These are phyloP conservation scores for Pisolithus tinctorius DNA, from an alignment of 768 basidiomycete species.

Conservation along the genomic window DNA sequence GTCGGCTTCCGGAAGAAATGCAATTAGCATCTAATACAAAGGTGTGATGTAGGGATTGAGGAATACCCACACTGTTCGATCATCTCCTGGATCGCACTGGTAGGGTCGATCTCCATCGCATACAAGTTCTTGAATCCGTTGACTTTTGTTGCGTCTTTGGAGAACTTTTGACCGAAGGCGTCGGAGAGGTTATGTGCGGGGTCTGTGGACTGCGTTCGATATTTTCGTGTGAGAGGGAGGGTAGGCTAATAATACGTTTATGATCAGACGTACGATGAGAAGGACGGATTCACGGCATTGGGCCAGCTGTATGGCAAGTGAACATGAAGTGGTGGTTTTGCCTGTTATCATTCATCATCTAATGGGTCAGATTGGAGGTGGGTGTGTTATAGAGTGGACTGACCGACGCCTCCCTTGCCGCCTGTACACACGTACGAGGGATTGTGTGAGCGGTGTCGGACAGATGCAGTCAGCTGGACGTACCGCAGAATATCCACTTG, in stretches of 20 bases:
- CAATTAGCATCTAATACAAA: no score
- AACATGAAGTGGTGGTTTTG: constrained; percentile 97
- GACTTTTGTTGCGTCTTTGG: constrained; percentile 96
- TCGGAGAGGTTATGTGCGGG: constrained; percentile 99
- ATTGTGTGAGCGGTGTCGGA: constrained; percentile 6
- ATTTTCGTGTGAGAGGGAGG: no score
- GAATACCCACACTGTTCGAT: constrained; percentile 78
- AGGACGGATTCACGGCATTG: constrained; percentile 89
- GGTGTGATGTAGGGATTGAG: no score
- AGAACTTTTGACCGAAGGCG: constrained; percentile 98
- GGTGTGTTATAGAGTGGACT: constrained; percentile 23
- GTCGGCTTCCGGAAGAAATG: constrained; percentile 45
- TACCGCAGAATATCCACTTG: constrained; percentile 99
- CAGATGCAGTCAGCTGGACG: constrained; percentile 25
- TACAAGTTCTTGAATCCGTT: constrained; percentile 95
- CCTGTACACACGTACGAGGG: constrained; percentile 46
- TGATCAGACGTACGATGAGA: constrained; percentile 65
- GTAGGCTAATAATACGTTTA: no score
- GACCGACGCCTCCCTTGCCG: constrained; percentile 98
- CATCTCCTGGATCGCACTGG: constrained; percentile 97
- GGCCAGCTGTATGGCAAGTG: constrained; percentile 91
- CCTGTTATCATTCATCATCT: constrained; percentile 39
- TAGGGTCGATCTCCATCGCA: constrained; percentile 99
- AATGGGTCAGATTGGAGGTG: background rate
- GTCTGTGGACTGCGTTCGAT: constrained; percentile 74